These are phyloP conservation scores for Raffaelea ambrosiae DNA, from an alignment of 2,329 filamentous ascomycete genomes.

Conservation along the genomic window DNA sequence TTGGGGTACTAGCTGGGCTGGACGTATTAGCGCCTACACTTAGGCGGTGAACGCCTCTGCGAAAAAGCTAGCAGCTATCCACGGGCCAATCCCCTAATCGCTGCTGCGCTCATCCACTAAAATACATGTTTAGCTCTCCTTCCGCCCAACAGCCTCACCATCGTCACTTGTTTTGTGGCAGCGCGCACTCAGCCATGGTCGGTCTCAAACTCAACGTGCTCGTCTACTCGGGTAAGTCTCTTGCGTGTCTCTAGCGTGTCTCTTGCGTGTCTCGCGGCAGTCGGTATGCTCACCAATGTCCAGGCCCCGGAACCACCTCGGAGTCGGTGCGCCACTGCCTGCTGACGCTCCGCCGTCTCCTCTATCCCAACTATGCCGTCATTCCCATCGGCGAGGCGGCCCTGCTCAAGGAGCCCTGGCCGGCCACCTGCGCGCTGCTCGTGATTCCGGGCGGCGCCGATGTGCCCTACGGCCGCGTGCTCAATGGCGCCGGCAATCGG, in stretches of 20 bases:
- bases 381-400: conserved; percentile 71
- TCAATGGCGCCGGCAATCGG: conserved; percentile 83
- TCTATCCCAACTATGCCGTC: conserved; percentile 88
- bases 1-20: too few species aligned
- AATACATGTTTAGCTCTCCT: too few species aligned
- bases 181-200: too few species aligned
- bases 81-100: too few species aligned
- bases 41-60: too few species aligned
- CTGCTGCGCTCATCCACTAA: too few species aligned
- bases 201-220: conserved; percentile 66
- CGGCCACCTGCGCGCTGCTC: conserved; percentile 73
- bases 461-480: conserved; percentile 74
- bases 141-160: too few species aligned
- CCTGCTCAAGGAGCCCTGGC: conserved; percentile 88
- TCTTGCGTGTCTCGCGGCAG: background rate
- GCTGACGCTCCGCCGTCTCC: conserved; percentile 73
- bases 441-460: conserved; percentile 95
- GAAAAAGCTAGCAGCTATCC: too few species aligned
- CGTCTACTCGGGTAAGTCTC: conserved; percentile 70
- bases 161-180: background rate
- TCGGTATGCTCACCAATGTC: conserved; percentile 17
- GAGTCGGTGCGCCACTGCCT: conserved; percentile 87
- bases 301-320: conserved; percentile 75
- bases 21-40: too few species aligned
- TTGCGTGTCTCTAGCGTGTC: background rate